Evolutionary conservation across 495 filamentous ascomycete species (phyloP).

Genomic region (Trichoderma virens): DNA sequence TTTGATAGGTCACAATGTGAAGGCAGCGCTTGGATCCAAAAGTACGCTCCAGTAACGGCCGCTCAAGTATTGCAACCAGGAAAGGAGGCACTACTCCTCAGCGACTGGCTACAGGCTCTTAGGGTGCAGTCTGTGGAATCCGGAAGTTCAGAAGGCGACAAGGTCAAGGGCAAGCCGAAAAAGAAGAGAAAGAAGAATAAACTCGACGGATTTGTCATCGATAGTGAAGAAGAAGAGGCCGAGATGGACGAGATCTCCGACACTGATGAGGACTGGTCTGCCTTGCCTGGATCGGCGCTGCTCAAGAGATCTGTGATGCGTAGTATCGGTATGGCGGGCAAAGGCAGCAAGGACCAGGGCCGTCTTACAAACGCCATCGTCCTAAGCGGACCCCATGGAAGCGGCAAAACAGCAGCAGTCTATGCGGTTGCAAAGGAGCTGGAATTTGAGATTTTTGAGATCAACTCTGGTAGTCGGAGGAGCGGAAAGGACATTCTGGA

Average conservation of each 20-base stretch:
- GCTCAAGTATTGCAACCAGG: slow-evolving; percentile 71
- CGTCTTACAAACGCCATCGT: slow-evolving; percentile 57
- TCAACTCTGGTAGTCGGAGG: slow-evolving; percentile 73
- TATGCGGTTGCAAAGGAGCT: slow-evolving; percentile 95
- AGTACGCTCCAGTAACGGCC: slow-evolving; percentile 70
- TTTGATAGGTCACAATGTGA: slow-evolving; percentile 79
- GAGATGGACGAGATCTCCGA: slow-evolving; percentile 70
- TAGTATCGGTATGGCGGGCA: slow-evolving; percentile 38
- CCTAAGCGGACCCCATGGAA: slow-evolving; percentile 83
- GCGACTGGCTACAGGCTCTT: slow-evolving; percentile 75
- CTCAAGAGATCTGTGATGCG: slow-evolving; percentile 57
- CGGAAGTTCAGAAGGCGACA: slow-evolving; percentile 43
- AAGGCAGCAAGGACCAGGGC: slow-evolving; percentile 38
- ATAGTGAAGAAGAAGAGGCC: slow-evolving; percentile 70
- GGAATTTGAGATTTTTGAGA: slow-evolving; percentile 91
- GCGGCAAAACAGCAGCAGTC: slow-evolving; percentile 87
- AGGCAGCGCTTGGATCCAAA: slow-evolving; percentile 65
- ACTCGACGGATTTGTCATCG: slow-evolving; percentile 78
- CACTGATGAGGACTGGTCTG: slow-evolving; percentile 48
- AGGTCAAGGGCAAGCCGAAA: slow-evolving; percentile 35
- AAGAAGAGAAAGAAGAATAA: slow-evolving; percentile 68
- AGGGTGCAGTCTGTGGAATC: slow-evolving; percentile 67
- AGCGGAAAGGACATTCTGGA: slow-evolving; percentile 88
- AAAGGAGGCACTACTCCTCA: slow-evolving; percentile 60
- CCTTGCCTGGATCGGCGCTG: slow-evolving; percentile 29